Base-by-base conservation (phyloP, 306 rosid species). In the Lupinus albus region DNA sequence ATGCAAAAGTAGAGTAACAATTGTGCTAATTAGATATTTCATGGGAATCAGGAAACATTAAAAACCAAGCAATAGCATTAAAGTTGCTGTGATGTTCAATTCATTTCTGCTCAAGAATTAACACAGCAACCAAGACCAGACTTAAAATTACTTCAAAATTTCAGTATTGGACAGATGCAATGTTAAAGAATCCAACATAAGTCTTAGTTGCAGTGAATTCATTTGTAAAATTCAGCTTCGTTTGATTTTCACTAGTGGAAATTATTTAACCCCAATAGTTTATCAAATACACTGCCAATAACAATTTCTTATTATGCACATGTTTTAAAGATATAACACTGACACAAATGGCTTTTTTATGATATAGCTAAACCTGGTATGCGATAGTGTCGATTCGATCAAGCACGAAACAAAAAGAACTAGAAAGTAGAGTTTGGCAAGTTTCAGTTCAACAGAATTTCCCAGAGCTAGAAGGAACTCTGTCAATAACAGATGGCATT, bases 141-240 rank as follows among this genome's bases (percentile, higher is more conserved):
- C 71, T 73, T 38, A 6, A 11, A 36, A 54, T 33, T 17, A 49
- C 61, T 76, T 76, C 78, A 59, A 50, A 50, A 8, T 50, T 17
- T 50, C 55, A 50, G 30, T 4, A 2, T 30, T 50, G 3, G 12
- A 17, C 12, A 50, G 12, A 28, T 16, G 28, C 55, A 15, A 3
- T 8, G 50, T 50, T 50, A 8, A 50, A 5, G 55, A 17, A 7
- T 50, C 8, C 28, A 16, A 25, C 28, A 2, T 0, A 50, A 50
- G 52, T 13, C 52, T 47, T 47, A 0, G 52, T 14, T 6, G 18
- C 7, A 47, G 14, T 6, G 8, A 47, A 47, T 47, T 7, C 2
- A 16, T 50, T 16, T 0, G 55, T 3, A 50, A 50, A 21, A 9
- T 16, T 16, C 25, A 50, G 55, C 30, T 17, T 16, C 1, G 6